Conservation (phyloP, 2,329 filamentous ascomycete genomes). For the Aureobasidium melanogenum region DNA sequence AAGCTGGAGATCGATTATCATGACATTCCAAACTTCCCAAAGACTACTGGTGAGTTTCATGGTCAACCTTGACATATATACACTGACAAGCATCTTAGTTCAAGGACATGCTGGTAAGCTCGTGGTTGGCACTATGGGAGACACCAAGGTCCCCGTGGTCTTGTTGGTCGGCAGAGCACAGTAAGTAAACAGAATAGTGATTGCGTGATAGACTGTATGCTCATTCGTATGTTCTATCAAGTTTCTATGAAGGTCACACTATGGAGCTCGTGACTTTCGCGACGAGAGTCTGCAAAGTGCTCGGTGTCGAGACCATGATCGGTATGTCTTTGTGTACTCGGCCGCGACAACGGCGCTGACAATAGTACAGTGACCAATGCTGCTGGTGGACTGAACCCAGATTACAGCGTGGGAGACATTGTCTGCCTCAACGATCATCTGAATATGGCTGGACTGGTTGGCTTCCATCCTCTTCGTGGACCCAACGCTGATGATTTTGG, state of each 20-base stretch:
- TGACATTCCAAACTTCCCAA: slow-evolving; percentile 53
- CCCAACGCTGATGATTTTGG: slow-evolving; percentile 56
- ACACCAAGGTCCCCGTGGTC: slow-evolving; percentile 46
- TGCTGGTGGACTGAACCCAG: slow-evolving; percentile 55
- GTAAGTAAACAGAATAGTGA: slow-evolving; percentile 35
- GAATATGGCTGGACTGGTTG: slow-evolving; percentile 53
- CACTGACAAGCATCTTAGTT: slow-evolving; percentile 18
- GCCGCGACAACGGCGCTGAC: background rate
- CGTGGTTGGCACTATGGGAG: slow-evolving; percentile 52
- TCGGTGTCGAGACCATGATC: slow-evolving; percentile 53
- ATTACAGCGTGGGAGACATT: slow-evolving; percentile 56
- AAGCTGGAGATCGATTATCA: slow-evolving; percentile 48
- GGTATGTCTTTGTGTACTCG: slow-evolving; percentile 28
- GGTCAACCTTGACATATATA: background rate
- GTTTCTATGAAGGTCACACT: slow-evolving; percentile 60
- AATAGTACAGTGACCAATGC: slow-evolving; percentile 51
- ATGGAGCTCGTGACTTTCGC: slow-evolving; percentile 56
- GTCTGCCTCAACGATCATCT: slow-evolving; percentile 59
- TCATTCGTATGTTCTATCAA: slow-evolving; percentile 24
- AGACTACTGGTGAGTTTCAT: slow-evolving; percentile 45
- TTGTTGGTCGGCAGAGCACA: slow-evolving; percentile 57
- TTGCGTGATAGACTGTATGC: background rate
- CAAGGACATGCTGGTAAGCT: slow-evolving; percentile 55
- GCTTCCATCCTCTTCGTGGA: slow-evolving; percentile 52
- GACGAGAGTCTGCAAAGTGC: slow-evolving; percentile 53